A percentile compares a stretch with the other conserved stretches of the same genome.
Conservation (phyloP, 225 moss, liverwort and hornwort species). For the Bryum argenteum region DNA sequence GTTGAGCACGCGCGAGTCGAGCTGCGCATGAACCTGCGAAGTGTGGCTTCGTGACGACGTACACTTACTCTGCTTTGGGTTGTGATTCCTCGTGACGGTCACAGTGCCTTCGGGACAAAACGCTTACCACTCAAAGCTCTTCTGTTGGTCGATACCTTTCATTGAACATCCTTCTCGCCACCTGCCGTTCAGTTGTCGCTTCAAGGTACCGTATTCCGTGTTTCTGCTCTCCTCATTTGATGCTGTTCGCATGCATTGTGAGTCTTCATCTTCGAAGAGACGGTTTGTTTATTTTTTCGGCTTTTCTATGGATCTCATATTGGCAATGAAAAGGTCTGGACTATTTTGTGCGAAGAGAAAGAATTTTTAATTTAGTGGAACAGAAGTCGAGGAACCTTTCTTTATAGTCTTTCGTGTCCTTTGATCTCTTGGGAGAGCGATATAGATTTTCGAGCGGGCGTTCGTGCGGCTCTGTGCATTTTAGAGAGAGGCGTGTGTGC, state of each 20-base stretch:
- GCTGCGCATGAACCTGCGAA: too few species aligned
- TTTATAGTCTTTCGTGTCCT: neutral
- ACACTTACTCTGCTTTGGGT: too few species aligned
- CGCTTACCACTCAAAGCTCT: neutral
- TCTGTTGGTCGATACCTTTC: neutral
- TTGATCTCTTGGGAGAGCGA: too few species aligned
- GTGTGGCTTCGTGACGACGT: too few species aligned
- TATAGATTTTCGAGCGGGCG: neutral
- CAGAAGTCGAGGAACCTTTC: neutral
- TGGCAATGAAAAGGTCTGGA: neutral
- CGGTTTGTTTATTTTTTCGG: too few species aligned
- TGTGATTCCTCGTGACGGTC: conserved; percentile 16
- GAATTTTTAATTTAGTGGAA: neutral
- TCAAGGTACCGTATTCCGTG: too few species aligned
- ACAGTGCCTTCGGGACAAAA: conserved; percentile 25
- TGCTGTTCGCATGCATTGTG: too few species aligned
- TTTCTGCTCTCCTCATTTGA: too few species aligned
- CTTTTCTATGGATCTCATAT: conserved; percentile 21
- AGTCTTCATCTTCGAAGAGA: too few species aligned
- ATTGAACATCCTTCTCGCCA: conserved; percentile 14
- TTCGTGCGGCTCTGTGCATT: conserved; percentile 12
- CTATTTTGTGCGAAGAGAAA: neutral
- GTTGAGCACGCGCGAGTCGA: too few species aligned
- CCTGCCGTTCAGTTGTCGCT: conserved; percentile 15
- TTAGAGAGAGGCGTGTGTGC: conserved; percentile 9